A percentile compares a stretch with the other conserved stretches of the same genome.
These are phyloP conservation scores for Debaryomyces robertsiae DNA, from an alignment of 1,139 yeast species.

Conservation along the genomic window DNA sequence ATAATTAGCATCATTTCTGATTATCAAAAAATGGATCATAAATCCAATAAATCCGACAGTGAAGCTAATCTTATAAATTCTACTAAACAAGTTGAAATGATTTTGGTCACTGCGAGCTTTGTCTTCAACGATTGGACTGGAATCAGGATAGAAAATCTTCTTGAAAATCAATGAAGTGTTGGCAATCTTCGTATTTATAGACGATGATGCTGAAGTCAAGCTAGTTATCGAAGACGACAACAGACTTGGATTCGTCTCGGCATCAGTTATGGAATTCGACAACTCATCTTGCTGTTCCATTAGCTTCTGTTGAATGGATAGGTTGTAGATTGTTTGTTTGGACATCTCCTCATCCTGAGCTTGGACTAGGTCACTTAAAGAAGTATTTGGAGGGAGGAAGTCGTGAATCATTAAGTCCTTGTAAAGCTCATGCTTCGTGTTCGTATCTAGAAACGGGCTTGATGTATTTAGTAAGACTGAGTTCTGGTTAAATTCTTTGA, in stretches of 20 bases:
- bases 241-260: slow-evolving; percentile 26
- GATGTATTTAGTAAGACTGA: slow-evolving; percentile 34
- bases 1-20: slow-evolving; percentile 24
- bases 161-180: slow-evolving; percentile 37
- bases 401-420: slow-evolving; percentile 9
- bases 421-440: slow-evolving; percentile 11
- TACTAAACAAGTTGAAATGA: slow-evolving; percentile 15
- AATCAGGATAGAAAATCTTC: slow-evolving; percentile 27
- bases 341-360: slow-evolving; percentile 38
- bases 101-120: slow-evolving; percentile 13
- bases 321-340: slow-evolving; percentile 24
- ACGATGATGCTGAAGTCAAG: slow-evolving; percentile 32
- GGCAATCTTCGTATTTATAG: slow-evolving; percentile 32
- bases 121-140: slow-evolving; percentile 15
- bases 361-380: slow-evolving; percentile 21
- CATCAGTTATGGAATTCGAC: slow-evolving; percentile 24
- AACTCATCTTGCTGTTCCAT: slow-evolving; percentile 30
- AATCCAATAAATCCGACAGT: slow-evolving; percentile 48
- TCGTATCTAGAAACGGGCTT: slow-evolving; percentile 10
- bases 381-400: not conserved
- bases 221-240: slow-evolving; percentile 43
- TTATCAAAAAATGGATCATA: slow-evolving; percentile 37
- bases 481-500: slow-evolving; percentile 29
- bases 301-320: slow-evolving; percentile 23
- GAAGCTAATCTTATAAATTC: slow-evolving; percentile 37